phyloP scores from a whole-genome alignment of 129 eudicot species.

The Flaveria ramosissima region DNA sequence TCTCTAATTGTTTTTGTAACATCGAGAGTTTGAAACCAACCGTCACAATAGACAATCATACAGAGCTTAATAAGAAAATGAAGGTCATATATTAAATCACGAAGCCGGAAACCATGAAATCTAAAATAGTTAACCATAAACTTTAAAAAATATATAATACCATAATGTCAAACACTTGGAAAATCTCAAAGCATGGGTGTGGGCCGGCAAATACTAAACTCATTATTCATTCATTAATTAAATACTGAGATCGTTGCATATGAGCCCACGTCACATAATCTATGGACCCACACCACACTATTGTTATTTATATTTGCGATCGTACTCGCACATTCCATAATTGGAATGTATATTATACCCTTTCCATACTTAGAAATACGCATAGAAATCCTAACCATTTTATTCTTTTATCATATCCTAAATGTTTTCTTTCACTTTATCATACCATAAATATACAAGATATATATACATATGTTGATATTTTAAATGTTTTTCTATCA shows the following conservation, averaged over 20 bases:
- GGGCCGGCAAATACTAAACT: constrained; percentile 9
- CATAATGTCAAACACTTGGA: background rate
- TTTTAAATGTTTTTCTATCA: too few relatives aligned
- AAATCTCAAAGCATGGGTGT: constrained; percentile 3
- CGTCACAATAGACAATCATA: too few relatives aligned
- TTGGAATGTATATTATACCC: constrained; percentile 18
- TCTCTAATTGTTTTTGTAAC: too few relatives aligned
- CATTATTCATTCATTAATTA: background rate
- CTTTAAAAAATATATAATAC: background rate
- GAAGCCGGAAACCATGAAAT: too few relatives aligned
- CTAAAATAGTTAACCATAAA: background rate
- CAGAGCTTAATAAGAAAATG: too few relatives aligned
- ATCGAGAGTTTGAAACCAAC: too few relatives aligned
- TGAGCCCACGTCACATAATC: constrained; percentile 4
- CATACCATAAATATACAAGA: background rate
- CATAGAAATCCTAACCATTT: constrained; percentile 6
- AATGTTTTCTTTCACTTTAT: background rate
- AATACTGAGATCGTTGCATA: background rate
- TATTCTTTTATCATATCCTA: background rate
- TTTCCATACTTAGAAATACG: constrained; percentile 24
- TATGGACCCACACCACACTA: constrained; percentile 25
- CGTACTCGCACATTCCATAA: constrained; percentile 25
- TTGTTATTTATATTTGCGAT: background rate
- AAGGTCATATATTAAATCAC: too few relatives aligned
- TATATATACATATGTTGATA: too few relatives aligned